Evolutionary conservation across 768 basidiomycete genomes (phyloP).

Genomic region (Naganishia onofrii): DNA sequence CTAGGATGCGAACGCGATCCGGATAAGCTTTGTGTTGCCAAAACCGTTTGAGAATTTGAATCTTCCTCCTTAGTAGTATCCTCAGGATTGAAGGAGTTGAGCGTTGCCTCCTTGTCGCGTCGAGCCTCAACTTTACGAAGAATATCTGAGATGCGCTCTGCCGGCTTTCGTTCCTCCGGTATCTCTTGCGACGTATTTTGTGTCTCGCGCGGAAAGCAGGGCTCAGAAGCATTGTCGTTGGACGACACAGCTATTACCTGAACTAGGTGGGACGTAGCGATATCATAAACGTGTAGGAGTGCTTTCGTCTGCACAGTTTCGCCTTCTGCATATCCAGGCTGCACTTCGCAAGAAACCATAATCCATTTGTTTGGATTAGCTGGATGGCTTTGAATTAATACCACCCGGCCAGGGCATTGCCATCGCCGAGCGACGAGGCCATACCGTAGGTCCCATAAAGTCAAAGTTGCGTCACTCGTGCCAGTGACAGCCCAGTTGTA

Average conservation of each 20-base stretch:
- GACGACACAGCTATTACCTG: constrained; percentile 8
- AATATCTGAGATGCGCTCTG: background rate
- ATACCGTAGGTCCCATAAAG: constrained; percentile 94
- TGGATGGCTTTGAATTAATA: constrained; percentile 69
- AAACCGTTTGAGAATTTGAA: background rate
- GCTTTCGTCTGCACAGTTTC: background rate
- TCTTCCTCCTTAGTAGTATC: constrained; percentile 2
- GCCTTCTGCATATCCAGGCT: background rate
- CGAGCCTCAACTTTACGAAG: background rate
- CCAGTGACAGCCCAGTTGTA: constrained; percentile 85
- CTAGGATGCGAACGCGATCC: background rate
- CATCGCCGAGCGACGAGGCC: constrained; percentile 83
- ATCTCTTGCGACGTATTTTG: background rate
- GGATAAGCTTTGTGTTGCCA: constrained; percentile 21
- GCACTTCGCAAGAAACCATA: constrained; percentile 71
- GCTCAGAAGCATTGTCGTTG: background rate
- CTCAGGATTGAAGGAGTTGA: background rate
- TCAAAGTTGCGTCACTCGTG: constrained; percentile 76
- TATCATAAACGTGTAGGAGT: constrained; percentile 2
- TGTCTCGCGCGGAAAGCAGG: no score
- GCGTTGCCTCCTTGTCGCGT: background rate
- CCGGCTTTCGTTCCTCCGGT: background rate
- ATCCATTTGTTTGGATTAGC: constrained; percentile 84
- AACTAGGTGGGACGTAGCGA: background rate
- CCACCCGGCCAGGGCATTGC: constrained; percentile 59